Conservation (phyloP, 345 rosid genomes). For the Aquilaria yunnanensis region DNA sequence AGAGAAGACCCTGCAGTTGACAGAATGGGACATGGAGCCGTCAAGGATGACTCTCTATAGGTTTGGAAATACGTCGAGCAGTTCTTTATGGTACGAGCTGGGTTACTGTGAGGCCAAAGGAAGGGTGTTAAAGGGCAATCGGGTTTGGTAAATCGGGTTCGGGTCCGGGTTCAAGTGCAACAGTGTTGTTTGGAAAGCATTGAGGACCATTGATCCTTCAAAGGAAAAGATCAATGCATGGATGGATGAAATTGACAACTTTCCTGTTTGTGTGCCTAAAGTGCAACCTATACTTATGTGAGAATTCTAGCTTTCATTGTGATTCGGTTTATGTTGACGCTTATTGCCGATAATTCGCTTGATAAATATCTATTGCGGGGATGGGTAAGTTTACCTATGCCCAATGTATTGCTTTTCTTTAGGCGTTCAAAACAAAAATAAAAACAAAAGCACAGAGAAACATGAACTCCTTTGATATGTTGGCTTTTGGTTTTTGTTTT, state of each 20-base stretch:
- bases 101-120: constrained; percentile 15
- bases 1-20: neutral
- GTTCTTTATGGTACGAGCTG: constrained; percentile 17
- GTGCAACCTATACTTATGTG: neutral
- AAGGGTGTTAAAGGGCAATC: constrained; percentile 4
- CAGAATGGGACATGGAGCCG: constrained; percentile 11
- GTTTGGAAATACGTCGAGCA: constrained; percentile 15
- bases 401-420: too few species aligned
- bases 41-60: constrained; percentile 17
- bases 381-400: too few species aligned
- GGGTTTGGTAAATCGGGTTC: constrained; percentile 12
- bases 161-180: constrained; percentile 17
- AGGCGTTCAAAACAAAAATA: too few species aligned
- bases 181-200: constrained; percentile 11
- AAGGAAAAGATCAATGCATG: constrained; percentile 8
- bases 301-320: too few species aligned
- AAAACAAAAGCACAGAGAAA: too few species aligned
- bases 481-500: too few species aligned
- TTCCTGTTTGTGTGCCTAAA: constrained; percentile 5
- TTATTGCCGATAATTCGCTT: too few species aligned
- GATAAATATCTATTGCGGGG: too few species aligned
- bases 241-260: constrained; percentile 8
- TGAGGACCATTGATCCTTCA: constrained; percentile 1
- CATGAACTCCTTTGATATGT: too few species aligned
- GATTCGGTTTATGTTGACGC: too few species aligned